Percentiles rank a stretch among this genome's conserved stretches.
Conservation (phyloP, 257 asterid genomes). For the Oldenlandia corymbosa region DNA sequence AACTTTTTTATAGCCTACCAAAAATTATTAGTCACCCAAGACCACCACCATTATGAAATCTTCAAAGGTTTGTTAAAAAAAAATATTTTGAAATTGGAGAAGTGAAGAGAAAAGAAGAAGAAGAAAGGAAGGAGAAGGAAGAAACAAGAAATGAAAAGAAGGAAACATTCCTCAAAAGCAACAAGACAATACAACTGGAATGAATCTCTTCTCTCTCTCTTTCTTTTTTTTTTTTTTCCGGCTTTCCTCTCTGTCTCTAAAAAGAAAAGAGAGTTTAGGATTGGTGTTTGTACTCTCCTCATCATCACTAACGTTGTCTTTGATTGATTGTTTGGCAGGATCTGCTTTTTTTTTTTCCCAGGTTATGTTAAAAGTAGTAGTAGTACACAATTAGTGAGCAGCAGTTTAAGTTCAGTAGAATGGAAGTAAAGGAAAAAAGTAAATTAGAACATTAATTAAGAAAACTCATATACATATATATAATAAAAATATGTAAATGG, state of each 20-base stretch:
- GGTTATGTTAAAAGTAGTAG: slow-evolving; percentile 15
- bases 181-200: slow-evolving; percentile 34
- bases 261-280: slow-evolving; percentile 16
- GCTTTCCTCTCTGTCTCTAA: slow-evolving; percentile 12
- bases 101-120: neutral
- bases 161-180: slow-evolving; percentile 35
- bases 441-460: too few species aligned
- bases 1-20: slow-evolving; percentile 8
- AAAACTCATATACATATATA: too few species aligned
- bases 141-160: slow-evolving; percentile 2
- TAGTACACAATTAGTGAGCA: too few species aligned
- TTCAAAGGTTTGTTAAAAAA: too few species aligned
- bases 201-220: slow-evolving; percentile 27
- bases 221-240: neutral
- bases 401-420: too few species aligned
- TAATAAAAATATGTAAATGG: neutral
- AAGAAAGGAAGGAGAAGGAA: neutral
- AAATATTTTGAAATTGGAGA: too few species aligned
- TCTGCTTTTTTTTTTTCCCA: slow-evolving; percentile 20
- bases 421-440: slow-evolving; percentile 27
- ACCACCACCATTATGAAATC: neutral
- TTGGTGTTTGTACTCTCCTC: slow-evolving; percentile 20
- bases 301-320: slow-evolving; percentile 7
- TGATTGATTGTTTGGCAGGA: slow-evolving; percentile 10
- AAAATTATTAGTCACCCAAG: too few species aligned